Evolutionary conservation across 345 rosid genomes (phyloP).

Genomic region (Acer saccharum): DNA sequence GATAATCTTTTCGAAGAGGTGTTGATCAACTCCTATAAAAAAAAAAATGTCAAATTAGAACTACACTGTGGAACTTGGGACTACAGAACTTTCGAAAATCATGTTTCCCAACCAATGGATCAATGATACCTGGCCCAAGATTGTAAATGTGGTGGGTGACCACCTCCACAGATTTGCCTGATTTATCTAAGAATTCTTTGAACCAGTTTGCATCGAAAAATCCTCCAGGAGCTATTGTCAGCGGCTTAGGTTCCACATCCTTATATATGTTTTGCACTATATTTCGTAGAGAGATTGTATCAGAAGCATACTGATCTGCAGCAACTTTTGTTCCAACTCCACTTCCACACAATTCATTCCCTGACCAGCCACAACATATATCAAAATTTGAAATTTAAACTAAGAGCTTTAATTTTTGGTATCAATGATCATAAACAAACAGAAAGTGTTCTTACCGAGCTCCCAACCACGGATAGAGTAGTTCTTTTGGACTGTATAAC

Average conservation of each 20-base stretch:
- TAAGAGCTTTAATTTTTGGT: not conserved
- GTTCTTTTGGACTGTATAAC: conserved; percentile 52
- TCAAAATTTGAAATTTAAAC: not conserved
- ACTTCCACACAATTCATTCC: conserved; percentile 81
- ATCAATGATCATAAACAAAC: not conserved
- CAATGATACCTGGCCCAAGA: conserved; percentile 81
- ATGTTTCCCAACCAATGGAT: not conserved
- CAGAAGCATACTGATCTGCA: conserved; percentile 73
- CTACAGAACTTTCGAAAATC: not conserved
- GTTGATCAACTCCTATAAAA: conserved; percentile 62
- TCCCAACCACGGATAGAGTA: conserved; percentile 73
- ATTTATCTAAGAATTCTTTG: conserved; percentile 53
- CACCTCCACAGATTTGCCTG: conserved; percentile 54
- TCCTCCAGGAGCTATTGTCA: conserved; percentile 85
- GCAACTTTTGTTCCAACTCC: conserved; percentile 81
- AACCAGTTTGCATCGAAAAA: conserved; percentile 80
- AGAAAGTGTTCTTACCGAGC: conserved; percentile 55
- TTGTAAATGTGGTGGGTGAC: conserved; percentile 88
- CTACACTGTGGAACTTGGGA: not conserved
- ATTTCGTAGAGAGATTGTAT: conserved; percentile 55
- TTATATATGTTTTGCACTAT: conserved; percentile 53
- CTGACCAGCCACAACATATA: conserved; percentile 34
- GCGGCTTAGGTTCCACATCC: conserved; percentile 52
- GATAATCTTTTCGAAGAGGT: conserved; percentile 67
- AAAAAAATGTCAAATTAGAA: conserved; percentile 17